Conservation (phyloP, 768 basidiomycete species). For the Lyophyllum atratum region DNA sequence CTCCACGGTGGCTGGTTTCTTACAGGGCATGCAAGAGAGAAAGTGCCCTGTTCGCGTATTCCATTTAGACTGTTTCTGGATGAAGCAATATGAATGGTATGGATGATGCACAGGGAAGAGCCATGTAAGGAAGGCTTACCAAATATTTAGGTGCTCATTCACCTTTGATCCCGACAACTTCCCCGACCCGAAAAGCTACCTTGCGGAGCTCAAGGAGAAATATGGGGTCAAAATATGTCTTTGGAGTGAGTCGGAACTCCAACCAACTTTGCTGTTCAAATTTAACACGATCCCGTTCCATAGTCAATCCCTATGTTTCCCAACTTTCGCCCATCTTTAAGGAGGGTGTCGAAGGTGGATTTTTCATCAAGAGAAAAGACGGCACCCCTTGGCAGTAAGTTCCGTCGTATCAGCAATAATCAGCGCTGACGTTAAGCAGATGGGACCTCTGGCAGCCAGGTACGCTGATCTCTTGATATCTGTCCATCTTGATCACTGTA, state of each 20-base stretch:
- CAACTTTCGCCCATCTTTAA: slow-evolving; percentile 69
- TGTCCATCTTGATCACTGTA: background rate
- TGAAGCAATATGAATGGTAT: slow-evolving; percentile 70
- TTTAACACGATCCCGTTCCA: background rate
- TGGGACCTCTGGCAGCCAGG: slow-evolving; percentile 71
- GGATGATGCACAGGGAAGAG: slow-evolving; percentile 7
- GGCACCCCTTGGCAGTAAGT: slow-evolving; percentile 70
- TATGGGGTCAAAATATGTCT: slow-evolving; percentile 73
- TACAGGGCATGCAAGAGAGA: slow-evolving; percentile 70
- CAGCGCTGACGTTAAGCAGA: slow-evolving; percentile 18
- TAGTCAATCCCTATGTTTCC: slow-evolving; percentile 78
- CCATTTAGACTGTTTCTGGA: slow-evolving; percentile 80
- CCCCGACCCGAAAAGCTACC: slow-evolving; percentile 68
- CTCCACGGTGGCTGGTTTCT: slow-evolving; percentile 67
- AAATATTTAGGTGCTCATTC: slow-evolving; percentile 61
- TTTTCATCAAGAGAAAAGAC: slow-evolving; percentile 68
- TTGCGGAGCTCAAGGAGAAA: slow-evolving; percentile 57
- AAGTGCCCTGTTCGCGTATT: slow-evolving; percentile 68
- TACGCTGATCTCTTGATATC: background rate
- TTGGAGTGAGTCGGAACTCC: slow-evolving; percentile 51
- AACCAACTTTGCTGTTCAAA: background rate
- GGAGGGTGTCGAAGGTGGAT: slow-evolving; percentile 67
- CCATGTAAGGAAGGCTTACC: background rate
- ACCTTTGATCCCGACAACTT: slow-evolving; percentile 78
- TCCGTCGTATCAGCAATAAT: slow-evolving; percentile 5